These are phyloP conservation scores for Bryum argenteum DNA, from an alignment of 225 moss, liverwort and hornwort species.

Conservation along the genomic window DNA sequence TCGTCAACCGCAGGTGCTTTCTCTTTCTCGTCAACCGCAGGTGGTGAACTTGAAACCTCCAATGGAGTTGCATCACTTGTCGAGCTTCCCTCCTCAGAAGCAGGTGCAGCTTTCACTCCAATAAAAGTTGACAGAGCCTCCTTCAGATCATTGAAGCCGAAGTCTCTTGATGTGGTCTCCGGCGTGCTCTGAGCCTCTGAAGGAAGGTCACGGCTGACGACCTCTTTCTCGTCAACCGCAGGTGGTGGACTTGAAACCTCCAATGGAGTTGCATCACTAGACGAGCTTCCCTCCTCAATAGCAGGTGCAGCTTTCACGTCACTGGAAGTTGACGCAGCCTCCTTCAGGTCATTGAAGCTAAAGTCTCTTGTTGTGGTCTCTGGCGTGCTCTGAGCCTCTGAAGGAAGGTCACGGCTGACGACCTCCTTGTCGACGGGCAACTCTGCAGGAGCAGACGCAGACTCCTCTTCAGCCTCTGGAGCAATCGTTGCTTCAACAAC, in stretches of 20 bases:
- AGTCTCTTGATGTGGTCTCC: conserved; percentile 28
- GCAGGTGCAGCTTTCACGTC: conserved; percentile 13
- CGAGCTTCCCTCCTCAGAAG: conserved; percentile 25
- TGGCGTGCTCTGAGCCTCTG: conserved; percentile 10
- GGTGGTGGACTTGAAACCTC: conserved; percentile 39
- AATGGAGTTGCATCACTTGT: conserved; percentile 26
- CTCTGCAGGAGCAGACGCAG: conserved; percentile 8
- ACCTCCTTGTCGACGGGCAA: conserved; percentile 7
- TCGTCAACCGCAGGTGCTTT: conserved; percentile 29
- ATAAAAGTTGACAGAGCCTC: conserved; percentile 16
- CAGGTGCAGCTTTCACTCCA: conserved; percentile 6
- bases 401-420: conserved; percentile 18
- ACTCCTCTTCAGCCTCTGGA: conserved; percentile 23
- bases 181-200: conserved; percentile 9
- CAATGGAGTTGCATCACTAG: conserved; percentile 24
- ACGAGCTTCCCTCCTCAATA: conserved; percentile 25
- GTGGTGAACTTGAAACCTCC: conserved; percentile 36
- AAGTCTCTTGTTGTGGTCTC: conserved; percentile 29
- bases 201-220: conserved; percentile 18
- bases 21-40: conserved; percentile 27
- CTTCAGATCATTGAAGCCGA: conserved; percentile 24
- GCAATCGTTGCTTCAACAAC: conserved; percentile 21
- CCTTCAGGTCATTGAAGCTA: conserved; percentile 22
- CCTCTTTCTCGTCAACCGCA: conserved; percentile 14
- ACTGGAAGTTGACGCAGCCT: conserved; percentile 15